Base-by-base conservation (phyloP, 1,284 basidiomycete genomes). In the Pascua sp. region DNA sequence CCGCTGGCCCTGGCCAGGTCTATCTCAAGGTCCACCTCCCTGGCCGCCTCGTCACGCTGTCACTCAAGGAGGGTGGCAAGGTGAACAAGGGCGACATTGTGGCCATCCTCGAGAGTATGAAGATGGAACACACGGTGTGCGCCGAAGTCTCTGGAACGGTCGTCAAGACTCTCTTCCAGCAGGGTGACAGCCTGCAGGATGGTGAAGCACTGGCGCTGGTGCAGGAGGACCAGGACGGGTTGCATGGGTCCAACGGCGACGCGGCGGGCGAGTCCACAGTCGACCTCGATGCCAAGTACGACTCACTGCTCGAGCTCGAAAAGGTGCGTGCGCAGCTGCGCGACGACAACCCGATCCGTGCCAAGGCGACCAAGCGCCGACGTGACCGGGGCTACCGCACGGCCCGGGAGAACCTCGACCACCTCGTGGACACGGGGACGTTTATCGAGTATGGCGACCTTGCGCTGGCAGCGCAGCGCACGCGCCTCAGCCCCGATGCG, bases 91-190 rank as follows among this genome's bases (percentile, higher is more conserved):
- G 55, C 49, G 60, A 59, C 49, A 41, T 46, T 2, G 52, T 62
- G 3, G 49, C 57, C 5, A 59, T 58, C 11, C 52, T 62, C 32
- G 60, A 62, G 49, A 57, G 55, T 50, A 62, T 62, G 60, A 62
- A 62, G 52, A 62, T 62, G 60, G 60, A 62, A 40, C 60, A 62
- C 55, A 59, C 57, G 3, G 60, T 62, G 12, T 49, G 52, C 5
- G 50, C 60, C 2, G 55, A 48, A 2, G 46, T 55, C 4, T 39
- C 51, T 0, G 60, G 60, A 8, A 55, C 40, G 9, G 52, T 62
- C 8, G 32, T 59, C 39, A 56, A 52, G 52, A 32, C 50, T 5
- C 43, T 54, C 16, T 57, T 47, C 4, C 37, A 41, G 11, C 46
- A 53, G 32, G 60, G 60, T 24, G 60, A 55, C 45, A 59, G 47